phyloP scores from a whole-genome alignment of 768 basidiomycete species.

The Amylocystis lapponica region DNA sequence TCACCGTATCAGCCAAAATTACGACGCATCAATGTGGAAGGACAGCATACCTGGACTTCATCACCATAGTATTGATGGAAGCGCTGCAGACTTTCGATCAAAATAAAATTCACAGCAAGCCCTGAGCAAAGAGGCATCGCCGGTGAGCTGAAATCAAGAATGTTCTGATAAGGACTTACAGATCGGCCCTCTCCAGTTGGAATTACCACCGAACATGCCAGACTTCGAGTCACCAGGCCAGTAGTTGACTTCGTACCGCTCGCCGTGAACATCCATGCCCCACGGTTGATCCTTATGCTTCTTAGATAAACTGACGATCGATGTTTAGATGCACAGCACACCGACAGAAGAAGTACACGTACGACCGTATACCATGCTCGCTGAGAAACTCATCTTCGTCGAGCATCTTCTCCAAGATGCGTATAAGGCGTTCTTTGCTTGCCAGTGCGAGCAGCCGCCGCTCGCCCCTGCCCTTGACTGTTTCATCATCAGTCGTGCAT shows the following conservation, averaged over 20 bases:
- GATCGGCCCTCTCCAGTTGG: conserved; percentile 94
- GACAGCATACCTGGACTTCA: conserved; percentile 53
- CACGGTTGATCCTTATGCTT: conserved; percentile 88
- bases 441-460: conserved; percentile 85
- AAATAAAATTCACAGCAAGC: conserved; percentile 93
- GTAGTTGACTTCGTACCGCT: conserved; percentile 88
- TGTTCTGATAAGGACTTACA: conserved; percentile 54
- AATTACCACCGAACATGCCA: conserved; percentile 98
- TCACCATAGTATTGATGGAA: conserved; percentile 99
- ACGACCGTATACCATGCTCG: conserved; percentile 95
- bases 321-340: neutral
- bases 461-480: conserved; percentile 69
- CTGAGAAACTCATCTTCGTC: conserved; percentile 96
- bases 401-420: conserved; percentile 93
- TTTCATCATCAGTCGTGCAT: neutral
- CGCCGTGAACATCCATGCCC: conserved; percentile 91
- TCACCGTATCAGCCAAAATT: neutral
- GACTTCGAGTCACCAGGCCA: conserved; percentile 98
- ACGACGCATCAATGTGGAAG: neutral
- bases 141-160: too few relatives aligned
- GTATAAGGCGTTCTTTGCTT: conserved; percentile 83
- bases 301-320: conserved; percentile 65
- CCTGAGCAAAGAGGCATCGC: too few relatives aligned
- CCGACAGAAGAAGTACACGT: conserved; percentile 26
- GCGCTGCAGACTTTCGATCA: conserved; percentile 93